phyloP scores from a whole-genome alignment of 2,329 filamentous ascomycete species.

The Cercospora citrullina region DNA sequence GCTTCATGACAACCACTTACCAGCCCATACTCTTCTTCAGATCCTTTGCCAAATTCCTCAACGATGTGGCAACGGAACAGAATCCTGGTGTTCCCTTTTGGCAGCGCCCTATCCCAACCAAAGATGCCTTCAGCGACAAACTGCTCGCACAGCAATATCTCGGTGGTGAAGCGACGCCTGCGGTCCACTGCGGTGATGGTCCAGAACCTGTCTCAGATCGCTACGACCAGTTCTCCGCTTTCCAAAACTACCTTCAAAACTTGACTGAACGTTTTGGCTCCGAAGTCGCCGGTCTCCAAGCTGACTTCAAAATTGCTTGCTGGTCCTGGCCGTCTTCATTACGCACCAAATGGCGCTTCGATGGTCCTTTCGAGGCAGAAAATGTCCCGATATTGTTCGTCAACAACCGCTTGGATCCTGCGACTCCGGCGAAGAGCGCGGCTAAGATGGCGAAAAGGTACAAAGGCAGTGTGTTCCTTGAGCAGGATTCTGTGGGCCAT shows the following conservation, averaged over 20 bases:
- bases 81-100: constrained; percentile 26
- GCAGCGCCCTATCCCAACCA: constrained; percentile 22
- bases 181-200: constrained; percentile 27
- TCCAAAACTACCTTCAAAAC: constrained; percentile 20
- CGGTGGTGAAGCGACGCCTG: constrained; percentile 23
- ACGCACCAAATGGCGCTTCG: constrained; percentile 28
- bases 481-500: constrained; percentile 39
- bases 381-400: constrained; percentile 27
- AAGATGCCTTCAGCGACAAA: constrained; percentile 25
- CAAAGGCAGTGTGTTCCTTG: constrained; percentile 34
- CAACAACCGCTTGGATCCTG: constrained; percentile 36
- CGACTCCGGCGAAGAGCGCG: constrained; percentile 38
- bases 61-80: constrained; percentile 17
- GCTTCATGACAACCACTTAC: constrained; percentile 26
- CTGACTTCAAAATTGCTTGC: constrained; percentile 28
- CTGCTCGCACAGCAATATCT: constrained; percentile 23
- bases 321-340: constrained; percentile 27
- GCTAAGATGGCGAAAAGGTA: constrained; percentile 40
- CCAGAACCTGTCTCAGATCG: constrained; percentile 16
- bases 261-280: constrained; percentile 24
- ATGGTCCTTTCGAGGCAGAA: constrained; percentile 21
- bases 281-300: constrained; percentile 22
- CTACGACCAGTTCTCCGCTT: constrained; percentile 17
- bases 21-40: constrained; percentile 26
- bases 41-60: constrained; percentile 25